A percentile compares a stretch with the other conserved stretches of the same genome.
Conservation (phyloP, 2,329 filamentous ascomycete genomes). For the Aspergillus fijiensis region DNA sequence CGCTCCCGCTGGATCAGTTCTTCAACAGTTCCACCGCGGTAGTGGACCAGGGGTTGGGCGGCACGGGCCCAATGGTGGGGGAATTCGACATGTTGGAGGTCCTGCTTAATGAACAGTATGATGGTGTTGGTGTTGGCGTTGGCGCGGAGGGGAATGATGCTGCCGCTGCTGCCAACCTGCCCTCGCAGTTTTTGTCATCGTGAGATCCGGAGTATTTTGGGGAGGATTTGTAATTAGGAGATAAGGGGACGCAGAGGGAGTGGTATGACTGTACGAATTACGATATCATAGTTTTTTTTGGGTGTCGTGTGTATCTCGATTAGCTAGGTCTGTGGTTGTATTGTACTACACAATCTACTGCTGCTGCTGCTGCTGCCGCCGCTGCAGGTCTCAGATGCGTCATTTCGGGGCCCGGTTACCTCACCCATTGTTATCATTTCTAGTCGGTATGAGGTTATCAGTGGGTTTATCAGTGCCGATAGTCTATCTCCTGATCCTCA, state of each 20-base stretch:
- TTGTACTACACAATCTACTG: too few relatives aligned
- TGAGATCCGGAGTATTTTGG: neutral
- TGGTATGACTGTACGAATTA: neutral
- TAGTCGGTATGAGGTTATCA: too few relatives aligned
- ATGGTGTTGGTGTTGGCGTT: conserved; percentile 23
- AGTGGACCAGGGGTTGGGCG: conserved; percentile 56
- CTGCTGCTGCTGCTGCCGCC: conserved; percentile 24
- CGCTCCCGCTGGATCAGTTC: conserved; percentile 61
- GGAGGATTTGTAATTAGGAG: neutral
- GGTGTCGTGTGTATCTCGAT: too few relatives aligned
- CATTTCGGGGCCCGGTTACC: neutral
- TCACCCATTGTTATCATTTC: neutral
- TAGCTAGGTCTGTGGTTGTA: too few relatives aligned
- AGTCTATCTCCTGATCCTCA: too few relatives aligned
- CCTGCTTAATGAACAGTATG: conserved; percentile 45
- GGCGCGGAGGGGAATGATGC: conserved; percentile 24
- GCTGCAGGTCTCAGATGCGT: neutral
- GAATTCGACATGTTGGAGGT: conserved; percentile 53
- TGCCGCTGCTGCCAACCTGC: conserved; percentile 13
- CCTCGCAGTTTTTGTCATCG: conserved; percentile 31
- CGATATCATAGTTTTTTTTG: neutral
- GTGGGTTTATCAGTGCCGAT: too few relatives aligned
- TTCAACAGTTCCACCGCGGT: conserved; percentile 49
- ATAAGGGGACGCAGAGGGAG: neutral
- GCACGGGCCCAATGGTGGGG: conserved; percentile 62